Evolutionary conservation across 2,329 filamentous ascomycete species (phyloP), one percentile per base, ranked within the genome.

Genomic region (Macrophomina pseudophaseolina): DNA sequence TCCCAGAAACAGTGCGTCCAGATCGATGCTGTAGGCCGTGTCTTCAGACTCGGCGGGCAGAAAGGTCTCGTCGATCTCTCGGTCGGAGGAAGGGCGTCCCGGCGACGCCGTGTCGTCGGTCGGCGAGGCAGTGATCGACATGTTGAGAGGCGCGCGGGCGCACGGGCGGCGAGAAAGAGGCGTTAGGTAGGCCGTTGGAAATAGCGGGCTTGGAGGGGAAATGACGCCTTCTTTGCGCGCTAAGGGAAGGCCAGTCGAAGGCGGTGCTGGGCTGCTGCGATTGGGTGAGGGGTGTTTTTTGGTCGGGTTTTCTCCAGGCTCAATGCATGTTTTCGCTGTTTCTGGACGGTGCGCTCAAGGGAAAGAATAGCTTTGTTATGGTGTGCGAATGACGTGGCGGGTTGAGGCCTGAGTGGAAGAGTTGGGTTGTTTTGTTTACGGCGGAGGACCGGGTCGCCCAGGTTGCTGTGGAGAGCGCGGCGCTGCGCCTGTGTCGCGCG

Each of bases 11-110:
- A 23, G 23, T 23, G 75, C 78, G 66, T 78, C 76, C 46, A 80
- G 68, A 53, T 80, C 76, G 72, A 80, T 74, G 68, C 77, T 76
- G 68, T 79, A 80, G 64, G 56, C 58, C 48, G 65, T 66, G 56
- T 66, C 48, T 7, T 63, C 65, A 35, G 23, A 32, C 14, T 48
- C 53, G 33, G n/a, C 30, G n/a, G 44, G 33, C 12, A 44, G 32
- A 4, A 49, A n/a, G 1, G 58, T 49, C 42, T 48, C 58, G 44
- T 48, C 58, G 32, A 48, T 30, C 38, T 44, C 40, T n/a, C 40
- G 40, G 18, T 33, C 42, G 56, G 16, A 30, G 16, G 16, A 7
- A 16, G 23, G 23, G 23, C 38, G 38, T 14, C 7, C 23, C 5
- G 54, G 35, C 12, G 56, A n/a, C 40, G 56, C 30, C 23, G 54